Evolutionary conservation across 1,284 basidiomycete species (phyloP), one percentile per base, ranked within the genome.

Genomic region (Moesziomyces sp.): DNA sequence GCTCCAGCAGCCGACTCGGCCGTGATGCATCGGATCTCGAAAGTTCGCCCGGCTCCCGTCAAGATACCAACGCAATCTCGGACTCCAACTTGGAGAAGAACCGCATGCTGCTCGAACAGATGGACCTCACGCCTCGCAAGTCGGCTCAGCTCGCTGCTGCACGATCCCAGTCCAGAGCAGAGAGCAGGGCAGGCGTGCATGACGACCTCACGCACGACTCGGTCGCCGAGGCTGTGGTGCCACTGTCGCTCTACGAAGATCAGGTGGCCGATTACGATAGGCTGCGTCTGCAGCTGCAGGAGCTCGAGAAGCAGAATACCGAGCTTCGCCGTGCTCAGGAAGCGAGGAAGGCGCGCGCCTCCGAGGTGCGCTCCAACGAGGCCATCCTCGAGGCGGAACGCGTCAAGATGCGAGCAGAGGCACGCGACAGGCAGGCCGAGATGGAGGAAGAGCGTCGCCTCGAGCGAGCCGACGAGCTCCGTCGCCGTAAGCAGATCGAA

Each of bases 381-480:
- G 66, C 63, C 21, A 40, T 77, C 24, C 45, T 77, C 16, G 72
- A 75, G 45, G 69, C 68, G 0, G 85, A 86, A 23, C 85, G 87
- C 24, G 83, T 89, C 19, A 87, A 88, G 56, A 86, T 87, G 46
- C 82, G 86, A 24, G 75, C 88, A 21, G 86, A 86, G 58, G 88
- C 89, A 67, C 87, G 87, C 45, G 87, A 89, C 49, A 85, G 86
- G 52, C 87, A 87, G 66, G 83, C 88, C 19, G 88, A 89, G 46
- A 56, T 76, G 61, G 79, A 81, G 40, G 78, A 78, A 35, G 74
- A 78, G 42, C 67, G 70, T 35, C 65, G 67, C 14, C 55, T 78
- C 44, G 79, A 79, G 38, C 56, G 72, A 35, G 68, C 70, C 30
- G 79, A 81, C 56, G 78, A 71, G 83, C 85, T 33, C 44, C 73